Conservation (phyloP, 2,329 filamentous ascomycete genomes). For the Claviceps sp. region DNA sequence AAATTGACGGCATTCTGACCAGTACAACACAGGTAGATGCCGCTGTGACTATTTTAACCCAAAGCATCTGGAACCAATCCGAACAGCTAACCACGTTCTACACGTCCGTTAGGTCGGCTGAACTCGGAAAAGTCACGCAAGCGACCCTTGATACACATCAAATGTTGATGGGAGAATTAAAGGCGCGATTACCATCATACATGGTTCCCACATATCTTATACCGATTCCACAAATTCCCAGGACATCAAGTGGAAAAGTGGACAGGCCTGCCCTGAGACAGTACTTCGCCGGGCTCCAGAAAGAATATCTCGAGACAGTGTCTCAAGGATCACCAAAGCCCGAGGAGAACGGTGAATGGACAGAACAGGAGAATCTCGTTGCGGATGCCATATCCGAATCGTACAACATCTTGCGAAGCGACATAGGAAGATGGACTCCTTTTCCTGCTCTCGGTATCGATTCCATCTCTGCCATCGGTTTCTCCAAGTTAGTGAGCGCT, state of each 20-base stretch:
- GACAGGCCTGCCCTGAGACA: constrained; percentile 43
- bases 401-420: constrained; percentile 28
- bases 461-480: constrained; percentile 65
- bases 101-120: constrained; percentile 27
- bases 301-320: constrained; percentile 28
- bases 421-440: constrained; percentile 52
- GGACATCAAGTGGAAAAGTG: constrained; percentile 63
- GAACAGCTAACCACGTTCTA: constrained; percentile 58
- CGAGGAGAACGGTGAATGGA: constrained; percentile 31
- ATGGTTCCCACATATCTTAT: constrained; percentile 69
- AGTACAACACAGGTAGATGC: constrained; percentile 38
- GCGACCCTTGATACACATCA: constrained; percentile 22
- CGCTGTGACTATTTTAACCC: constrained; percentile 49
- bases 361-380: constrained; percentile 41
- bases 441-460: constrained; percentile 72
- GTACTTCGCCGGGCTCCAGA: constrained; percentile 32
- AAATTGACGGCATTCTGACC: constrained; percentile 54
- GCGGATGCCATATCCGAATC: constrained; percentile 38
- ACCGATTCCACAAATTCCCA: constrained; percentile 54
- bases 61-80: constrained; percentile 20
- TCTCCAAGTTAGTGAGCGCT: constrained; percentile 45
- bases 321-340: constrained; percentile 14
- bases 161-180: constrained; percentile 40
- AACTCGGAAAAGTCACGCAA: constrained; percentile 24
- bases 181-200: constrained; percentile 50